A percentile compares a stretch with the other conserved stretches of the same genome.
phyloP scores from a whole-genome alignment of 768 basidiomycete species.

The Tremella fuciformis region DNA sequence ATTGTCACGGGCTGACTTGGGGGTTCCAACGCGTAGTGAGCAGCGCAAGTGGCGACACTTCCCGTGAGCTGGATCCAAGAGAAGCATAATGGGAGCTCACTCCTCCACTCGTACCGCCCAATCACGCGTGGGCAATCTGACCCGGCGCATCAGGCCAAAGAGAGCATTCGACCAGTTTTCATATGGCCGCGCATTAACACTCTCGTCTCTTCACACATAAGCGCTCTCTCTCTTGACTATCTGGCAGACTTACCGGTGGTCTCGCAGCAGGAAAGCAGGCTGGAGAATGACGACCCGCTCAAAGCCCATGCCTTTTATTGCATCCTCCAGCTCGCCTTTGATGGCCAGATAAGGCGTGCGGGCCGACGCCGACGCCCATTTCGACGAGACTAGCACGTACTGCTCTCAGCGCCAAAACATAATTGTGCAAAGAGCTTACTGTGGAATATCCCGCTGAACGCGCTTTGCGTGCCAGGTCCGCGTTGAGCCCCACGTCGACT shows the following conservation, averaged over 20 bases:
- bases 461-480: not conserved
- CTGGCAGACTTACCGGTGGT: too few relatives aligned
- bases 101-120: too few relatives aligned
- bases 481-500: not conserved
- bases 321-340: constrained; percentile 48
- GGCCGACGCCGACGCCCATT: constrained; percentile 25
- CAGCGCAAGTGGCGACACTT: constrained; percentile 43
- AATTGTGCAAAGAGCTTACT: too few relatives aligned
- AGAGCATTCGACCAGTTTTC: too few relatives aligned
- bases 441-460: not conserved
- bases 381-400: constrained; percentile 47
- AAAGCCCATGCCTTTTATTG: constrained; percentile 36
- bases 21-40: constrained; percentile 32
- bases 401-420: constrained; percentile 15
- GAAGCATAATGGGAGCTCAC: too few relatives aligned
- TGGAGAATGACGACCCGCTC: constrained; percentile 38
- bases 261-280: constrained; percentile 38
- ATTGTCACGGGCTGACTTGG: constrained; percentile 27
- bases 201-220: too few relatives aligned
- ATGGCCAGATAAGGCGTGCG: constrained; percentile 35
- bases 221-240: too few relatives aligned
- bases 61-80: too few relatives aligned
- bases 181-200: too few relatives aligned
- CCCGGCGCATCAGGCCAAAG: too few relatives aligned
- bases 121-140: too few relatives aligned